These are phyloP conservation scores for Mycena metata DNA, from an alignment of 768 basidiomycete species.

Conservation along the genomic window DNA sequence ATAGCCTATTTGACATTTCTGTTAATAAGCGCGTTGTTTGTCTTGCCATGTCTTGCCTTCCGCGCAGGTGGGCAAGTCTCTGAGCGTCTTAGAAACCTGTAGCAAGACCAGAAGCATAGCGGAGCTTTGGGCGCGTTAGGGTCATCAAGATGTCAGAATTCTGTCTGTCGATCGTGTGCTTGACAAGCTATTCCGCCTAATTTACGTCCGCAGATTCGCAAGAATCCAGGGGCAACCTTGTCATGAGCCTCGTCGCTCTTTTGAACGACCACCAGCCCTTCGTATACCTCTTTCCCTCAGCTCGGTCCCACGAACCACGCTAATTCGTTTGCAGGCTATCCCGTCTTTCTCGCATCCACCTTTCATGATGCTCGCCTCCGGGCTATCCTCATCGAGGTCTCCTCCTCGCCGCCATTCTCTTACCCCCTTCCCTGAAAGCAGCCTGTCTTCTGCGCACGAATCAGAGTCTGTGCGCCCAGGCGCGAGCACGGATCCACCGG, in stretches of 20 bases:
- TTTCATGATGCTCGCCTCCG: constrained; percentile 17
- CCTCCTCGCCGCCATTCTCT: constrained; percentile 5
- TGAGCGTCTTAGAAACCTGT: too few relatives aligned
- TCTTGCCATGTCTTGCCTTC: background rate
- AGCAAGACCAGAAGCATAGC: too few relatives aligned
- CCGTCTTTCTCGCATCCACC: constrained; percentile 18
- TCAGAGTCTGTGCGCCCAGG: background rate
- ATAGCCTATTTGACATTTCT: constrained; percentile 21
- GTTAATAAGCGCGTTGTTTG: constrained; percentile 4
- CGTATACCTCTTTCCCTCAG: background rate
- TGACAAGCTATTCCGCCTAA: background rate
- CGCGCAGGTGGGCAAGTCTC: too few relatives aligned
- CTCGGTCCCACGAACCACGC: constrained; percentile 2
- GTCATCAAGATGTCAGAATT: background rate
- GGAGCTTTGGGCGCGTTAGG: background rate
- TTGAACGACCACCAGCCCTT: background rate
- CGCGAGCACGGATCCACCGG: background rate
- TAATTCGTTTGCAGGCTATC: constrained; percentile 6
- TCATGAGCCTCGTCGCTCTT: background rate
- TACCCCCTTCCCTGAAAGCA: background rate
- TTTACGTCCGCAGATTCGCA: background rate
- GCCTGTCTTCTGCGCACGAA: background rate
- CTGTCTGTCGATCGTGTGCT: background rate
- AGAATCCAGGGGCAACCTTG: background rate
- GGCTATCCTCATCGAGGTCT: background rate